These are phyloP conservation scores for Sporothrix curviconia DNA, from an alignment of 2,329 filamentous ascomycete species.

Conservation along the genomic window DNA sequence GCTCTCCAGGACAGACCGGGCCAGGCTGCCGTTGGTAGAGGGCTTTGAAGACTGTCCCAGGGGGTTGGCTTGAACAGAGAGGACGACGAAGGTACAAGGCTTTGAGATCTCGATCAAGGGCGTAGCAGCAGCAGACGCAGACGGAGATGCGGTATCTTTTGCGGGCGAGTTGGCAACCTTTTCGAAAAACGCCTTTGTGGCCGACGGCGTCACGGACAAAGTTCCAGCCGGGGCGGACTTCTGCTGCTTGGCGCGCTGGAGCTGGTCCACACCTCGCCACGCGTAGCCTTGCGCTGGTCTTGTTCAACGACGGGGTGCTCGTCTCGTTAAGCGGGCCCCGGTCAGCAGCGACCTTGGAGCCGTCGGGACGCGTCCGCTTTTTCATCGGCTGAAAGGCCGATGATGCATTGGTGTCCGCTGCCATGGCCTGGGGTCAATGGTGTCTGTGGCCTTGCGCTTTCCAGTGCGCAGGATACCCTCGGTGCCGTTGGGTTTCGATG, in stretches of 20 bases:
- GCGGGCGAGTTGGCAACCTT: conserved; percentile 48
- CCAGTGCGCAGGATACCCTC: conserved; percentile 27
- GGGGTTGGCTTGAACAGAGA: conserved; percentile 26
- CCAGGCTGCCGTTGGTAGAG: conserved; percentile 30
- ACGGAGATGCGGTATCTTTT: conserved; percentile 22
- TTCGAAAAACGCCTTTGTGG: conserved; percentile 51
- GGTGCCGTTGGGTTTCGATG: conserved; percentile 28
- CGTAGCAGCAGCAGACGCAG: conserved; percentile 16
- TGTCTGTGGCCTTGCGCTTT: conserved; percentile 54
- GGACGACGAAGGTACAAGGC: conserved; percentile 21
- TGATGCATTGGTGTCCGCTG: conserved; percentile 27
- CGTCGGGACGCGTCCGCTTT: conserved; percentile 41
- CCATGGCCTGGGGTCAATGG: conserved; percentile 33
- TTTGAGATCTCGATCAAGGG: conserved; percentile 13
- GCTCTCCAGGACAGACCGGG: conserved; percentile 37
- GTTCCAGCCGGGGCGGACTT: conserved; percentile 29
- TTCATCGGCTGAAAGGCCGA: conserved; percentile 32
- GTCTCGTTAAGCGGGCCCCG: conserved; percentile 33
- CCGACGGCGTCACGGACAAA: conserved; percentile 35
- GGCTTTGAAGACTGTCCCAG: conserved; percentile 30
- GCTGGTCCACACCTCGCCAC: conserved; percentile 37
- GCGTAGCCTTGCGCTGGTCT: conserved; percentile 45
- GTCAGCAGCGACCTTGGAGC: conserved; percentile 23
- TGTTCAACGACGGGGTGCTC: conserved; percentile 32
- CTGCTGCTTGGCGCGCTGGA: conserved; percentile 44